Conservation (phyloP, 441 rosid genomes). For the Theobroma grandiflorum region DNA sequence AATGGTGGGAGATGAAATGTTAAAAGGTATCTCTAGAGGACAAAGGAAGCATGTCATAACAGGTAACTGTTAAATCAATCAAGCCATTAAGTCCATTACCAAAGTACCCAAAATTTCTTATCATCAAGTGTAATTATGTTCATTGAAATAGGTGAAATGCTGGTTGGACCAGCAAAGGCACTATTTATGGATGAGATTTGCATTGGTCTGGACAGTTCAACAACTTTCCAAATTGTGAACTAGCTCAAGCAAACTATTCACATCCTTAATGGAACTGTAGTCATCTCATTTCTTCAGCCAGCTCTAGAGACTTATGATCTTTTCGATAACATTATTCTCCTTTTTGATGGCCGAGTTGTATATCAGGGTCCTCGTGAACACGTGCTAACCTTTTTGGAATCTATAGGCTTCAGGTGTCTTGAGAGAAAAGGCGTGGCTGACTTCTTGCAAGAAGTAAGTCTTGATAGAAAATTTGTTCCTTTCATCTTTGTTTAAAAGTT, state of each 20-base stretch:
- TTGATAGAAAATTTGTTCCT: background rate
- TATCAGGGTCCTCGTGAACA: conserved; percentile 89
- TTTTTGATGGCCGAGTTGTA: conserved; percentile 76
- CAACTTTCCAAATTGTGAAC: conserved; percentile 84
- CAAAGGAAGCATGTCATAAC: conserved; percentile 91
- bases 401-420: conserved; percentile 89
- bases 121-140: background rate
- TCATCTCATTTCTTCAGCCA: conserved; percentile 85
- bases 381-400: conserved; percentile 73
- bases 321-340: conserved; percentile 84
- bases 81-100: background rate
- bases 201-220: conserved; percentile 91
- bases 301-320: conserved; percentile 90
- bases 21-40: conserved; percentile 92
- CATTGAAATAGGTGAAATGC: conserved; percentile 52
- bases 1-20: conserved; percentile 79
- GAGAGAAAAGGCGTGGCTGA: conserved; percentile 91
- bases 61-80: conserved; percentile 41
- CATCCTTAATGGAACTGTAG: conserved; percentile 73
- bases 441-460: conserved; percentile 69
- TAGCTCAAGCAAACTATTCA: conserved; percentile 70
- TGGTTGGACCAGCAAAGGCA: conserved; percentile 84
- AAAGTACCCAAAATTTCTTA: background rate
- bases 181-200: too few relatives aligned
- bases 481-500: background rate